Evolutionary conservation across 1,284 basidiomycete species (phyloP).

Genomic region (Apiotrichum mycotoxinovorans): DNA sequence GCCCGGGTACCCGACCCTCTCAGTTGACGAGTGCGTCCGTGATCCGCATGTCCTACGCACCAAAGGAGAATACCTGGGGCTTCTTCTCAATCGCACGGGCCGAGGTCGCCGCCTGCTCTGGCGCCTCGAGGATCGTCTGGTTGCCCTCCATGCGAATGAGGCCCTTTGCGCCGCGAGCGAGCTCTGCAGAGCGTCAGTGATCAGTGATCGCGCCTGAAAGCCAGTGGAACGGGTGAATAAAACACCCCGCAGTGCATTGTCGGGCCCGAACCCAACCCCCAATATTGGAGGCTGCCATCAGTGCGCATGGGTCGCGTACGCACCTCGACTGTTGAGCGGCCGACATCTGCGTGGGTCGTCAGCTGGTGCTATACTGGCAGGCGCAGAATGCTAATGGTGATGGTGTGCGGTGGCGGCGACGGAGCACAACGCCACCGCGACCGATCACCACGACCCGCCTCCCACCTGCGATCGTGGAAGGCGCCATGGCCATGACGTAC

Average conservation of each 20-base stretch:
- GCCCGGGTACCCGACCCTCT: too few species aligned
- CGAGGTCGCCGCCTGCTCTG: slow-evolving; percentile 54
- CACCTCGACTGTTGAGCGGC: slow-evolving; percentile 87
- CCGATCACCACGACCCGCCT: too few species aligned
- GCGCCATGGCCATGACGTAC: slow-evolving; percentile 24
- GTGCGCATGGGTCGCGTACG: slow-evolving; percentile 31
- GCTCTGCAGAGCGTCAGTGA: slow-evolving; percentile 58
- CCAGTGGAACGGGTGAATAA: not conserved
- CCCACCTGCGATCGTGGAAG: not conserved
- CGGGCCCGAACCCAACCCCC: too few species aligned
- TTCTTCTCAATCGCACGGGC: slow-evolving; percentile 76
- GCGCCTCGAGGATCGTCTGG: slow-evolving; percentile 84
- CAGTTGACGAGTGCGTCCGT: too few species aligned
- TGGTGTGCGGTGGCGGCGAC: not conserved
- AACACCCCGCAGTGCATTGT: too few species aligned
- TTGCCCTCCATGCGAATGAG: slow-evolving; percentile 91
- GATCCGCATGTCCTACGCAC: too few species aligned
- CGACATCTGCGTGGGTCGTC: slow-evolving; percentile 62
- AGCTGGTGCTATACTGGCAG: too few species aligned
- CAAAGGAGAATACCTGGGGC: slow-evolving; percentile 80
- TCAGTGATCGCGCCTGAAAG: too few species aligned
- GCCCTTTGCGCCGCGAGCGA: slow-evolving; percentile 81
- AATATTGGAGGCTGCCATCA: not conserved
- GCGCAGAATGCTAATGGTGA: too few species aligned
- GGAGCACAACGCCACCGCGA: not conserved